Evolutionary conservation across 345 rosid genomes (phyloP).

Genomic region (Hevea brasiliensis): DNA sequence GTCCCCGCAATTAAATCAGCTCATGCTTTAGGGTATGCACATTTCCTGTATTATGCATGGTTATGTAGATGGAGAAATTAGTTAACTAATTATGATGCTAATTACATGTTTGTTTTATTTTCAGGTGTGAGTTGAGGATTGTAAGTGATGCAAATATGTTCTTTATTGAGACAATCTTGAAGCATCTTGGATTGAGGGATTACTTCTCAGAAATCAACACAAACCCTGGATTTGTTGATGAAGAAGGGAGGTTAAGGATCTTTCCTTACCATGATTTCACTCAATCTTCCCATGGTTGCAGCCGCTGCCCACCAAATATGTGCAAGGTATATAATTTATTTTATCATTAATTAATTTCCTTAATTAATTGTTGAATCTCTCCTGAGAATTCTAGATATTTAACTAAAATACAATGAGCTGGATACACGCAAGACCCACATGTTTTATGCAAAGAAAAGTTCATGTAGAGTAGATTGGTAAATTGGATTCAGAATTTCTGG

Average conservation of each 20-base stretch:
- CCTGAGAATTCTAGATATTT: neutral
- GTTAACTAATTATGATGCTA: too few relatives aligned
- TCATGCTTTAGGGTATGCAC: constrained; percentile 66
- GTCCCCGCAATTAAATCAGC: constrained; percentile 72
- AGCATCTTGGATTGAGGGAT: constrained; percentile 62
- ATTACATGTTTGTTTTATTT: neutral
- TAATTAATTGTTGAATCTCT: neutral
- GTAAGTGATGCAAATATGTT: constrained; percentile 79
- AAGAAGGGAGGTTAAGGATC: constrained; percentile 55
- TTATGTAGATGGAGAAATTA: neutral
- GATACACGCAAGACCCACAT: neutral
- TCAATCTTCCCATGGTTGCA: constrained; percentile 62
- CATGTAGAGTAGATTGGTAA: neutral
- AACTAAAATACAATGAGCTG: neutral
- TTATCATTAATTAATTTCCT: neutral
- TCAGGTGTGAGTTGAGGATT: constrained; percentile 79
- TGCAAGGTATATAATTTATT: constrained; percentile 61
- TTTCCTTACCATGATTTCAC: constrained; percentile 63
- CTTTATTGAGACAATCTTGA: constrained; percentile 69
- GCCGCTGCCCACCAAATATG: constrained; percentile 85
- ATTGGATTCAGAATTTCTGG: constrained; percentile 12
- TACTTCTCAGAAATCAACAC: constrained; percentile 77
- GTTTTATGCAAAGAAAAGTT: neutral
- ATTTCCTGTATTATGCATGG: neutral
- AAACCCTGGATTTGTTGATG: constrained; percentile 64